phyloP scores from a whole-genome alignment of 148 eudicot species.

The Rhododendron molle region DNA sequence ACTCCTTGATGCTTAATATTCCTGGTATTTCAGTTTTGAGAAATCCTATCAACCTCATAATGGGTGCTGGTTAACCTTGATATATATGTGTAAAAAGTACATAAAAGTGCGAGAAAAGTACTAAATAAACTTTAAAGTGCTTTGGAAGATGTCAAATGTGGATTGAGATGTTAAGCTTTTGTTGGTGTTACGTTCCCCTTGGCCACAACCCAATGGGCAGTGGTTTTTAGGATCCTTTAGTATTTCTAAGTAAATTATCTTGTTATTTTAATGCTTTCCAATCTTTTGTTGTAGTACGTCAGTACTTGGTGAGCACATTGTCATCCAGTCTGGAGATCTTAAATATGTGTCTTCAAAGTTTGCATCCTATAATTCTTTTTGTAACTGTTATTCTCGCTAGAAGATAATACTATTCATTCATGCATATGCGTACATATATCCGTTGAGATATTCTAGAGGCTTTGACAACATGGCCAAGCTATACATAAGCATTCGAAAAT shows the following conservation, averaged over 20 bases:
- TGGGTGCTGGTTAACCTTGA: not conserved
- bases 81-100: not conserved
- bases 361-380: not conserved
- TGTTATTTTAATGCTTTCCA: not conserved
- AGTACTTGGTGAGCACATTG: not conserved
- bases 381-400: not conserved
- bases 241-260: not conserved
- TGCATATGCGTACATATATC: not conserved
- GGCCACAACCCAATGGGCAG: not conserved
- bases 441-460: not conserved
- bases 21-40: not conserved
- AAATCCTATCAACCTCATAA: not conserved
- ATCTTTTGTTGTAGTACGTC: not conserved
- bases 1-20: not conserved
- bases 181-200: not conserved
- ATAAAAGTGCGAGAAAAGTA: not conserved
- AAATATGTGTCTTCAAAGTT: not conserved
- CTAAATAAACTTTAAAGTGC: not conserved
- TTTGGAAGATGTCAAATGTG: not conserved
- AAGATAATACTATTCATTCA: not conserved
- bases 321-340: not conserved
- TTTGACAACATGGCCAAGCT: not conserved
- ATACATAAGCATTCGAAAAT: not conserved
- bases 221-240: not conserved
- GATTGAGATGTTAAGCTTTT: not conserved